Base-by-base conservation (phyloP, 2,329 filamentous ascomycete genomes). In the Rachicladosporium sp. region DNA sequence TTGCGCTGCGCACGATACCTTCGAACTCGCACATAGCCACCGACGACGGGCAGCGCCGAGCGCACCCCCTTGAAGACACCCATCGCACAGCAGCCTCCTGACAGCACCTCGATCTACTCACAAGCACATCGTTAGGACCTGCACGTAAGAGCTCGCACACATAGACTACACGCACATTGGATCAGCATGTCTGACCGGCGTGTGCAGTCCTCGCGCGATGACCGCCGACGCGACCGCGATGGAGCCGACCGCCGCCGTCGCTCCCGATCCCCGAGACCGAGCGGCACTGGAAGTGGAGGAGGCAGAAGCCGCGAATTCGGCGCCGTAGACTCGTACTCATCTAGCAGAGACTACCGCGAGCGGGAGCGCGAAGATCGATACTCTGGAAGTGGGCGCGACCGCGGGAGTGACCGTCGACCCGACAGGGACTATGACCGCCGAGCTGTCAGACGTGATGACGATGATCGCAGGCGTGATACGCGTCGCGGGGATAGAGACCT, bases 321-420 rank as follows among this genome's bases (percentile, higher is more conserved):
- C 40, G 80, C 84, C 51, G 73, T 77, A 60, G 87, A 95, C 63
- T 79, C 83, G 41, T 96, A 96, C 65, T 93, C 88, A 12, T 87
- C 84, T 4, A 94, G 87, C 63, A 82, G 89, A 51, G 88, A 81
- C 66, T 93, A 94, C 61, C 78, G 89, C 58, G 89, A 93, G 59
- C 74, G 89, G 46, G 89, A 96, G 66, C 82, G 89, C 46, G 89
- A 96, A 63, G 89, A 95, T 51, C 76, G 88, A 57, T 95, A 95
- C 59, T 76, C 77, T 30, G 80, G 80, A 29, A 82, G 82, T 48
- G 85, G 82, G 11, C 15, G 15, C 3, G 15, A 19, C 15, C 15
- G 15, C 15, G 15, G 15, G 15, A 19, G 15, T 19, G 78, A 80
- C 82, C 56, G 73, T 80, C 57, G 83, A 88, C 45, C 69, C 81